These are phyloP conservation scores for Daucus carota DNA, from an alignment of 129 eudicot genomes.

Conservation along the genomic window DNA sequence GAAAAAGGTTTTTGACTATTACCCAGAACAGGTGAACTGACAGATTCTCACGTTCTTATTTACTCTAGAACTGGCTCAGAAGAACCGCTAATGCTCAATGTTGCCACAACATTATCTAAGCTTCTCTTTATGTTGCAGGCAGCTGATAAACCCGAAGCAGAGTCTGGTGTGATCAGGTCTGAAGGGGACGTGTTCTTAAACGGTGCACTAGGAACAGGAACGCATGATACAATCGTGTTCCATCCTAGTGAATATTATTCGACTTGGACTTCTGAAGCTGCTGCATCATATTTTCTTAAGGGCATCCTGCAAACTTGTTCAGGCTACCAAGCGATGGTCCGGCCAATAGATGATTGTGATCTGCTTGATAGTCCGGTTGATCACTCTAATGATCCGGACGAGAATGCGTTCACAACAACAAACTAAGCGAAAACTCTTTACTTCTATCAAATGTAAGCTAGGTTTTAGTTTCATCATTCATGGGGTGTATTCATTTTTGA, in stretches of 20 bases:
- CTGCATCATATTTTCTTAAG: slow-evolving; percentile 64
- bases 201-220: slow-evolving; percentile 43
- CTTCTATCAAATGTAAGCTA: too few relatives aligned
- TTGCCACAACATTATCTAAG: too few relatives aligned
- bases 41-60: background rate
- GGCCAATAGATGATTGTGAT: slow-evolving; percentile 33
- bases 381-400: background rate
- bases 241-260: slow-evolving; percentile 69
- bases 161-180: slow-evolving; percentile 55
- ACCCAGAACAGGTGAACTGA: slow-evolving; percentile 58
- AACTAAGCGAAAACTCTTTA: too few relatives aligned
- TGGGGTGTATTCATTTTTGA: too few relatives aligned
- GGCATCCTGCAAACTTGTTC: slow-evolving; percentile 42
- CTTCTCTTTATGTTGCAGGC: slow-evolving; percentile 45
- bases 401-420: too few relatives aligned
- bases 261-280: slow-evolving; percentile 59
- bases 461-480: too few relatives aligned
- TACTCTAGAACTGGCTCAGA: too few relatives aligned
- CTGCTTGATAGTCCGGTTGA: background rate
- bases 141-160: slow-evolving; percentile 50
- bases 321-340: slow-evolving; percentile 65
- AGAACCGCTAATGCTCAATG: too few relatives aligned
- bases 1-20: slow-evolving; percentile 64
- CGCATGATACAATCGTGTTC: slow-evolving; percentile 37
- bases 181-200: slow-evolving; percentile 74